A percentile compares a stretch with the other conserved stretches of the same genome.
These are phyloP conservation scores for Blastobotrys petasosporus DNA, from an alignment of 1,139 yeast genomes.

Conservation along the genomic window DNA sequence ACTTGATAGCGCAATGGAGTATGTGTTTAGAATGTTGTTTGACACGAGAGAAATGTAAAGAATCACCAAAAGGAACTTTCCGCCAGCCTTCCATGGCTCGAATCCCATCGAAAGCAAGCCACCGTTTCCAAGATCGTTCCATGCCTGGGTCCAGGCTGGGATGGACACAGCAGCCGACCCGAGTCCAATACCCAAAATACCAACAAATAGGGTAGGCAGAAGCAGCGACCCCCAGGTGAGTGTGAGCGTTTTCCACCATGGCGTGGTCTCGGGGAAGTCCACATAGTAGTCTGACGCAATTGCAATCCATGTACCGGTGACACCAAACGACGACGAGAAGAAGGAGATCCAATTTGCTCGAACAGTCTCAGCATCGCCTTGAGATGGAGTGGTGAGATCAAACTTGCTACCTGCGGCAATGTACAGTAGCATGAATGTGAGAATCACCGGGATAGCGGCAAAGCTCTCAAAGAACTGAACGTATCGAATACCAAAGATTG, in stretches of 20 bases:
- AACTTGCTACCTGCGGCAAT: constrained; percentile 57
- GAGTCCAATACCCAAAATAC: constrained; percentile 62
- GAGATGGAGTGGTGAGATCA: constrained; percentile 37
- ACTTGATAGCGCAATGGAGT: constrained; percentile 76
- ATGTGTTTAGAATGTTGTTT: constrained; percentile 73
- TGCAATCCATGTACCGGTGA: constrained; percentile 88
- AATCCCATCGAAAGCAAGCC: constrained; percentile 68
- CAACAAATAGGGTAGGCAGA: constrained; percentile 74
- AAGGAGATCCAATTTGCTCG: constrained; percentile 69
- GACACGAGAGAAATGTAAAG: constrained; percentile 70
- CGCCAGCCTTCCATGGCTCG: constrained; percentile 70
- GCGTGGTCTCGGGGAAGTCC: constrained; percentile 68
- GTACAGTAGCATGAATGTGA: constrained; percentile 64
- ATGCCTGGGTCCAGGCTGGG: constrained; percentile 56
- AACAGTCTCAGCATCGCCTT: constrained; percentile 39
- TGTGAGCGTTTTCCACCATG: constrained; percentile 49
- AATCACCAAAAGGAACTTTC: constrained; percentile 65
- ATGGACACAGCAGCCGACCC: constrained; percentile 59
- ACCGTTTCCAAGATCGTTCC: constrained; percentile 62
- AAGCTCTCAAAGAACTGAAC: constrained; percentile 62
- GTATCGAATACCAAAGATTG: constrained; percentile 71
- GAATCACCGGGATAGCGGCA: constrained; percentile 63
- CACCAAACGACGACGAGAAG: constrained; percentile 69
- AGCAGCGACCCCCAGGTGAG: constrained; percentile 65
- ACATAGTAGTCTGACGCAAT: constrained; percentile 82